Evolutionary conservation across 208 protist genomes (phyloP).

Genomic region (Leishmania arabica): DNA sequence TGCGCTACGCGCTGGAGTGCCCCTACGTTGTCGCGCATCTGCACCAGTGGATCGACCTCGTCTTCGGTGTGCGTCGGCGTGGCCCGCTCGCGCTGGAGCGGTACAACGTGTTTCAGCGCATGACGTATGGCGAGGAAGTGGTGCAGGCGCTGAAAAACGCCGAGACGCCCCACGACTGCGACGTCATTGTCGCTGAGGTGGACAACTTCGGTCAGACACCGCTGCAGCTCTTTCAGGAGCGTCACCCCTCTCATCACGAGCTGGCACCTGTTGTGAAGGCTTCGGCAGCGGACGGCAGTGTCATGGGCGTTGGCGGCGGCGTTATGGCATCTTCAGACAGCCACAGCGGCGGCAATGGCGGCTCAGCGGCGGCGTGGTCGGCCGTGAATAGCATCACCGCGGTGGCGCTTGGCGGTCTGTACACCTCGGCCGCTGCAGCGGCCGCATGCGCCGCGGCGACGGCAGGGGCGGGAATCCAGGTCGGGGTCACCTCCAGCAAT

Average conservation of each 20-base stretch:
- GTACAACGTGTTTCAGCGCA: slow-evolving; percentile 96
- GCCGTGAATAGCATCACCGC: slow-evolving; percentile 8
- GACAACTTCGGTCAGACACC: slow-evolving; percentile 98
- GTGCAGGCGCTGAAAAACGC: slow-evolving; percentile 76
- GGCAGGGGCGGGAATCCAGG: slow-evolving; percentile 7
- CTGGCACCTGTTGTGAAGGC: slow-evolving; percentile 48
- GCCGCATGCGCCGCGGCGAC: neutral
- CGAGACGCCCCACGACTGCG: slow-evolving; percentile 74
- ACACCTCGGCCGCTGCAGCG: slow-evolving; percentile 16
- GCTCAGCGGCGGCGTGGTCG: neutral
- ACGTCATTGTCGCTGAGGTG: slow-evolving; percentile 94
- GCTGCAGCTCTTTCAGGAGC: slow-evolving; percentile 91
- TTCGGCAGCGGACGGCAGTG: neutral
- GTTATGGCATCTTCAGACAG: neutral
- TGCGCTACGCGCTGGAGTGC: slow-evolving; percentile 94
- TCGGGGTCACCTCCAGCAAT: slow-evolving; percentile 26
- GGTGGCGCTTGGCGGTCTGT: slow-evolving; percentile 23
- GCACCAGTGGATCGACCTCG: slow-evolving; percentile 98
- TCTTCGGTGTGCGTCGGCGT: slow-evolving; percentile 97
- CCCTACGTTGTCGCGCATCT: slow-evolving; percentile 91
- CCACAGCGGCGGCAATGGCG: slow-evolving; percentile 1
- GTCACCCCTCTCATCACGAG: slow-evolving; percentile 88
- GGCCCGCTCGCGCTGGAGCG: slow-evolving; percentile 84
- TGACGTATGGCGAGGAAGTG: slow-evolving; percentile 97
- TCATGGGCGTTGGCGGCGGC: neutral